Conservation (phyloP, 352 stramenopile genomes). For the Phytophthora cactorum region DNA sequence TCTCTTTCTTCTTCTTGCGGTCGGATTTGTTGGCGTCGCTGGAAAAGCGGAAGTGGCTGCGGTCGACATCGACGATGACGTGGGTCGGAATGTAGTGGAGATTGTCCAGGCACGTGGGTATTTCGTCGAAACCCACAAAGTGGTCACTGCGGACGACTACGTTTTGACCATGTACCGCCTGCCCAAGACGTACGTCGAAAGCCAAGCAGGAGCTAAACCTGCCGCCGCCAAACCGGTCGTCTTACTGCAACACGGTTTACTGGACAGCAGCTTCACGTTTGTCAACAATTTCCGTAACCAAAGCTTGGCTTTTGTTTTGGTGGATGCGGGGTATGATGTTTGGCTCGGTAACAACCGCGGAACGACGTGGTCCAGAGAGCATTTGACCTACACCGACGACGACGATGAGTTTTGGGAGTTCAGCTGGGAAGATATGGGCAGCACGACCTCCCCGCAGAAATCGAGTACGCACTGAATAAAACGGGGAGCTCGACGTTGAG, state of each 20-base stretch:
- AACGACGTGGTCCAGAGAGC: slow-evolving; percentile 58
- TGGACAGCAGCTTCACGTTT: slow-evolving; percentile 60
- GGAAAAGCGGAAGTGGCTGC: slow-evolving; percentile 18
- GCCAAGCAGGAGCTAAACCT: slow-evolving; percentile 17
- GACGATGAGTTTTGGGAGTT: slow-evolving; percentile 62
- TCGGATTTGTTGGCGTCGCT: not conserved
- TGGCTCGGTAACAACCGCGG: slow-evolving; percentile 66
- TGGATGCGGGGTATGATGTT: slow-evolving; percentile 60
- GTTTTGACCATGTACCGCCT: slow-evolving; percentile 64
- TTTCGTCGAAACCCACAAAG: slow-evolving; percentile 49
- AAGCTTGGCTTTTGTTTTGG: slow-evolving; percentile 56
- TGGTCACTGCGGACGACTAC: slow-evolving; percentile 55
- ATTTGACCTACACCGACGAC: slow-evolving; percentile 45
- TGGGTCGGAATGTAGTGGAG: slow-evolving; percentile 31
- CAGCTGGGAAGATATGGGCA: slow-evolving; percentile 61
- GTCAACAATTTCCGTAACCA: slow-evolving; percentile 59
- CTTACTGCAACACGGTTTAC: slow-evolving; percentile 57
- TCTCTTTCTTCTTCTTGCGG: slow-evolving; percentile 7
- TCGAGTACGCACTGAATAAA: slow-evolving; percentile 46
- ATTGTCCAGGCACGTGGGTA: slow-evolving; percentile 48
- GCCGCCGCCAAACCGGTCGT: slow-evolving; percentile 46
- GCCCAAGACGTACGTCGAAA: slow-evolving; percentile 50
- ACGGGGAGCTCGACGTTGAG: slow-evolving; percentile 41
- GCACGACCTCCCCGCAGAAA: slow-evolving; percentile 55
- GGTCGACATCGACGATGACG: slow-evolving; percentile 34